Conservation (phyloP, 2,329 filamentous ascomycete genomes). For the Hypoxylon sp. region DNA sequence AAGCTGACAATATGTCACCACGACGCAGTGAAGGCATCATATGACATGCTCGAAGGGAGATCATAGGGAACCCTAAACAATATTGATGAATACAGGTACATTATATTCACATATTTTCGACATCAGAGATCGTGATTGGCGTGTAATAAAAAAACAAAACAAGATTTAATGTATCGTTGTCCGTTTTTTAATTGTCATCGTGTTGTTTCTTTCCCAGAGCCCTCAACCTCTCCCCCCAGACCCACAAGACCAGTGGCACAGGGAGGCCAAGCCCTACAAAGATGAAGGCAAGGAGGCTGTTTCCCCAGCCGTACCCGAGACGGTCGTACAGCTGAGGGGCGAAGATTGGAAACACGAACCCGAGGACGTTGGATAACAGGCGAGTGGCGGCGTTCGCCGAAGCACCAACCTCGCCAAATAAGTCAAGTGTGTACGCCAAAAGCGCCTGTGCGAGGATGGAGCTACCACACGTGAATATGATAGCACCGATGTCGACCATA, state of each 20-base stretch:
- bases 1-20: not conserved
- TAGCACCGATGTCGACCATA: constrained; percentile 70
- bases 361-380: constrained; percentile 66
- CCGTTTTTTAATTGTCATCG: not conserved
- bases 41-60: not conserved
- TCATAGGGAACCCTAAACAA: not conserved
- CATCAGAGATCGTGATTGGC: not conserved
- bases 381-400: constrained; percentile 66
- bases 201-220: constrained; percentile 27
- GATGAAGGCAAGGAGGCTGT: constrained; percentile 60
- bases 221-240: constrained; percentile 48
- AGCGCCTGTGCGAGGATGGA: constrained; percentile 68
- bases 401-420: constrained; percentile 56
- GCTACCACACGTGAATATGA: constrained; percentile 67
- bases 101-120: not conserved
- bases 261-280: constrained; percentile 45
- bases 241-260: constrained; percentile 46
- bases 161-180: not conserved
- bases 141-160: not conserved
- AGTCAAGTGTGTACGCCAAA: constrained; percentile 70
- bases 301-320: constrained; percentile 63
- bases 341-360: constrained; percentile 71
- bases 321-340: constrained; percentile 58
- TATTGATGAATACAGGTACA: not conserved
- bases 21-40: not conserved